Conservation (phyloP, 305 asterid species). For the Solanum hybrid region DNA sequence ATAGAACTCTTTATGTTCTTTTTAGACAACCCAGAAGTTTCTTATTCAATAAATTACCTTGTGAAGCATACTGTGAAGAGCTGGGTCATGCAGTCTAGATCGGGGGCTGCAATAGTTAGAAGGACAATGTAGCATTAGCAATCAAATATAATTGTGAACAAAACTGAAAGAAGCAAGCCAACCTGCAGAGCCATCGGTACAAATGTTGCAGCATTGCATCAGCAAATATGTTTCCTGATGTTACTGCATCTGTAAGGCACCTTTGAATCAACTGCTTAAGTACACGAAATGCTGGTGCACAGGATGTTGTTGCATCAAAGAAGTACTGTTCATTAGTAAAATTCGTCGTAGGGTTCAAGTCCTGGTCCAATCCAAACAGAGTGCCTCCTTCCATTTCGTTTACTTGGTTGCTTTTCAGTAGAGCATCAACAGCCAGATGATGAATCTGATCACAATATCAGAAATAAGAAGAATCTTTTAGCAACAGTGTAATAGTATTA, state of each 20-base stretch:
- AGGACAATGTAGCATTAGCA: constrained; percentile 16
- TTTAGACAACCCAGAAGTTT: constrained; percentile 14
- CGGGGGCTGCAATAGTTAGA: constrained; percentile 59
- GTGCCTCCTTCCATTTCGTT: constrained; percentile 98
- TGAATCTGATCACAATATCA: constrained; percentile 47
- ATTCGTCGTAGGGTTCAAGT: constrained; percentile 35
- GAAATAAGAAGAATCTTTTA: background rate
- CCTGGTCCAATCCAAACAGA: constrained; percentile 84
- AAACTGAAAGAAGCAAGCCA: constrained; percentile 9
- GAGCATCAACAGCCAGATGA: constrained; percentile 94
- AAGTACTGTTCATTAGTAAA: constrained; percentile 47
- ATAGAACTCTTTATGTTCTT: background rate
- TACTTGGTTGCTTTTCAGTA: constrained; percentile 92
- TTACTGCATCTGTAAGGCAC: constrained; percentile 85
- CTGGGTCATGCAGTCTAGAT: constrained; percentile 94
- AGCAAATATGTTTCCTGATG: constrained; percentile 91
- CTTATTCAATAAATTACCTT: constrained; percentile 48
- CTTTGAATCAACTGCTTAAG: constrained; percentile 90
- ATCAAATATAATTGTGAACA: background rate
- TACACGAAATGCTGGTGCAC: constrained; percentile 92
- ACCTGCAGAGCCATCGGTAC: constrained; percentile 99
- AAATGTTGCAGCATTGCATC: constrained; percentile 86
- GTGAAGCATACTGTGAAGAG: constrained; percentile 92
- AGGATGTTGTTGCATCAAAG: constrained; percentile 69
- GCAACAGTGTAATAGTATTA: background rate